These are phyloP conservation scores for Caloboletus firmus DNA, from an alignment of 1,284 basidiomycete species.

Conservation along the genomic window DNA sequence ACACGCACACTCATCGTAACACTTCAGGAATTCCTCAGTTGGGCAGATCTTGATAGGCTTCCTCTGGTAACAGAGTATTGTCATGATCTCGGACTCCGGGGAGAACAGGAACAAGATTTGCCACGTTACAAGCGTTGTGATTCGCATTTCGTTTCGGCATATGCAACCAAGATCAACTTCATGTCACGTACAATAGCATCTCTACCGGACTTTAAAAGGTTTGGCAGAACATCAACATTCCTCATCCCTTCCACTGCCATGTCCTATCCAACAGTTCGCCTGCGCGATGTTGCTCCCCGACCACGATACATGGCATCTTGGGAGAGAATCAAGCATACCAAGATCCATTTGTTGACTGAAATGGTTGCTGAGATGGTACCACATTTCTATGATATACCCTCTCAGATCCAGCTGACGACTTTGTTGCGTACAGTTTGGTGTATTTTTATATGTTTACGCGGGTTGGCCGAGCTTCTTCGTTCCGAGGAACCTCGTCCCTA, in stretches of 20 bases:
- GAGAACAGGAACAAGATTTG: slow-evolving; percentile 2
- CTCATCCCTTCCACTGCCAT: slow-evolving; percentile 9
- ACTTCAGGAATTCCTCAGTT: background rate
- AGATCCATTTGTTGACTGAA: slow-evolving; percentile 54
- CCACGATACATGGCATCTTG: slow-evolving; percentile 45
- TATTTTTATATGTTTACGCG: slow-evolving; percentile 55
- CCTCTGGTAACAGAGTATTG: background rate
- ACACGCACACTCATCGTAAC: background rate
- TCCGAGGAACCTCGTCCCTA: background rate
- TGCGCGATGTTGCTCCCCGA: slow-evolving; percentile 43
- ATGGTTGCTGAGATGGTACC: slow-evolving; percentile 59
- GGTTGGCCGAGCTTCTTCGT: slow-evolving; percentile 37
- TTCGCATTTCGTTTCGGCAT: background rate
- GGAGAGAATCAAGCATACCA: slow-evolving; percentile 53
- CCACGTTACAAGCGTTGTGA: slow-evolving; percentile 1
- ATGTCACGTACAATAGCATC: slow-evolving; percentile 1
- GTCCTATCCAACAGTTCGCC: slow-evolving; percentile 34
- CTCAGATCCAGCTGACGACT: slow-evolving; percentile 23
- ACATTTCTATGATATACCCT: slow-evolving; percentile 8
- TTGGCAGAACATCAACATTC: background rate
- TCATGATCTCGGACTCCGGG: background rate
- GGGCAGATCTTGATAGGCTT: background rate
- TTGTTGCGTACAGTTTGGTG: slow-evolving; percentile 40
- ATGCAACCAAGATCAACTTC: background rate
- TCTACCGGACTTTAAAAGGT: slow-evolving; percentile 15